A percentile compares a stretch with the other conserved stretches of the same genome.
These are phyloP conservation scores for Fusarium floridanum DNA, from an alignment of 2,329 filamentous ascomycete species.

Conservation along the genomic window DNA sequence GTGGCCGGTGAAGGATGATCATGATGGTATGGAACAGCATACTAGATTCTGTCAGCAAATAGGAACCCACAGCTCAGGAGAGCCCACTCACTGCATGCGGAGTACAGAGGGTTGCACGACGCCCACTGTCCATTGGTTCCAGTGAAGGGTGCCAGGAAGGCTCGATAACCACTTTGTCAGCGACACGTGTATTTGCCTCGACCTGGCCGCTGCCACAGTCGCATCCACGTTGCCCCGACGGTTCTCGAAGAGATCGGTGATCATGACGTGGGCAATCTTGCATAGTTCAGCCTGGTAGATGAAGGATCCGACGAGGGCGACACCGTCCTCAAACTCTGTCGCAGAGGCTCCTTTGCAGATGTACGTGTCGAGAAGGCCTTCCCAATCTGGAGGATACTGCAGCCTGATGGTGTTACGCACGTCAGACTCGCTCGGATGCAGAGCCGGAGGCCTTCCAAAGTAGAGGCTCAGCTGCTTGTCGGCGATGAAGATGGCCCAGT, in stretches of 20 bases:
- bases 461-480: conserved; percentile 66
- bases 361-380: conserved; percentile 61
- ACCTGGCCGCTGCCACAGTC: conserved; percentile 56
- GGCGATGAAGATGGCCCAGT: conserved; percentile 64
- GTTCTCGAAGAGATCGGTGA: conserved; percentile 65
- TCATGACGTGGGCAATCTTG: conserved; percentile 64
- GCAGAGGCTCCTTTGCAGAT: conserved; percentile 58
- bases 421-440: conserved; percentile 63
- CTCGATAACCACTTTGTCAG: conserved; percentile 61
- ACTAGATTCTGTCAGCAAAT: conserved; percentile 41
- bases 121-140: conserved; percentile 64
- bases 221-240: conserved; percentile 56
- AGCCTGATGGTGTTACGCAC: conserved; percentile 62
- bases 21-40: conserved; percentile 65
- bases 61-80: neutral
- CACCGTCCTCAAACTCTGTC: conserved; percentile 61
- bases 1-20: conserved; percentile 65
- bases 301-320: conserved; percentile 59
- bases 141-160: conserved; percentile 61
- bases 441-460: conserved; percentile 63
- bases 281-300: conserved; percentile 62
- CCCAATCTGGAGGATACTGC: conserved; percentile 63
- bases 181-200: conserved; percentile 60
- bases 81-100: conserved; percentile 57
- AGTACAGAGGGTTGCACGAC: conserved; percentile 61